Evolutionary conservation across 2,329 filamentous ascomycete genomes (phyloP), one percentile per base, ranked within the genome.

Genomic region (Thielaviopsis euricoi): DNA sequence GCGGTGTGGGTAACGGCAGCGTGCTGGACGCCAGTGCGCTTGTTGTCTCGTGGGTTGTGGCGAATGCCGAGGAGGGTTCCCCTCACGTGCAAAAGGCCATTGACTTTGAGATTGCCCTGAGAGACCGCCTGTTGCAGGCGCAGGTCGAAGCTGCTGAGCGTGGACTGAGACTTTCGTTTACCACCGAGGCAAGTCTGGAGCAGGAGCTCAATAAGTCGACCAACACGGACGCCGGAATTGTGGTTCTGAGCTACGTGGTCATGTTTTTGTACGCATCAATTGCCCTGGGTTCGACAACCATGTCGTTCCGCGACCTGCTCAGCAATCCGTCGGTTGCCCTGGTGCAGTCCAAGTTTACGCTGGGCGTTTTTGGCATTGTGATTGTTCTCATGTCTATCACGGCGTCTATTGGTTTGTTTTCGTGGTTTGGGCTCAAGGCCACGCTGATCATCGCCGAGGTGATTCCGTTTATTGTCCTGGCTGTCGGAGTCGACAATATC

Each of bases 181-280:
- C 83, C 54, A 95, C 93, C 0, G 93, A 98, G 71, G 87, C 91
- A 70, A 96, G 90, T 69, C 74, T 98, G 61, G 91, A 97, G 68
- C 80, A 96, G 67, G 93, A 98, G 67, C 77, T 98, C 59, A 98
- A 96, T 74, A 95, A 97, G 72, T 95, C 89, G 43, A 96, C 89
- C 54, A 98, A 98, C 70, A 97, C 93, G 0, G 93, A 98, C 69
- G 94, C 91, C 51, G 96, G 91, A 69, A 98, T 98, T 65, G 83
- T 98, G 23, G 82, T 91, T 57, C 85, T 98, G 71, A 97, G 91
- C 76, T 98, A 98, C 71, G 78, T 97, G 62, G 88, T 96, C 73
- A 98, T 98, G 93, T 98, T 98, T 71, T 73, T 98, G 62, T 98
- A 98, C 67, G 93, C 90, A 3, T 97, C 91, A 6, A 73, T 98